Percentiles rank a stretch among this genome's conserved stretches.
Evolutionary conservation across 768 basidiomycete species (phyloP).

Genomic region (Lentinus tigrinus): DNA sequence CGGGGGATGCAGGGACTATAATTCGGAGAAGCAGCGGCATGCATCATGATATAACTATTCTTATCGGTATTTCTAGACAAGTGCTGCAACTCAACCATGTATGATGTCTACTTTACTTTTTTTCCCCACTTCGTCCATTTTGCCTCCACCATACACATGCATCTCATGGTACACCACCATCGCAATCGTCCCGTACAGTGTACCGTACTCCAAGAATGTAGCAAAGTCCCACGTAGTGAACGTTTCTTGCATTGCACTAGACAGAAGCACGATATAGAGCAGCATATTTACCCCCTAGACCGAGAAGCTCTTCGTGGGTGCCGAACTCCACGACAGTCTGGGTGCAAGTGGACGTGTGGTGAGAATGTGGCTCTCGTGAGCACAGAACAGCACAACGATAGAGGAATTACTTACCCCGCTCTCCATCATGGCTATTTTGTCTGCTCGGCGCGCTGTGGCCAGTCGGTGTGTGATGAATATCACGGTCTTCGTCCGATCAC

Average conservation of each 20-base stretch:
- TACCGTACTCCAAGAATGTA: neutral
- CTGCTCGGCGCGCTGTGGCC: constrained; percentile 77
- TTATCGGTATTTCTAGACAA: constrained; percentile 17
- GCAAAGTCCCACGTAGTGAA: neutral
- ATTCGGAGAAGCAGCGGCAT: neutral
- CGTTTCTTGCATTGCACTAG: constrained; percentile 28
- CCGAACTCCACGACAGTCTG: constrained; percentile 79
- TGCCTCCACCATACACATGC: too few relatives aligned
- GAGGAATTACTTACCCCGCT: constrained; percentile 47
- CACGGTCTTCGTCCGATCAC: constrained; percentile 64
- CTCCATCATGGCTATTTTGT: constrained; percentile 88
- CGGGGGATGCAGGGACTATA: constrained; percentile 26
- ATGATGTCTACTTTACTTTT: neutral
- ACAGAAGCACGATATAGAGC: constrained; percentile 69
- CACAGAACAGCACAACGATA: neutral
- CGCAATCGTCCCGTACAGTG: neutral
- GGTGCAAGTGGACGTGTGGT: neutral
- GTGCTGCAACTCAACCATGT: neutral
- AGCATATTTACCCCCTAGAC: constrained; percentile 61
- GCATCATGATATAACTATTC: constrained; percentile 6
- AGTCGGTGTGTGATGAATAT: constrained; percentile 85
- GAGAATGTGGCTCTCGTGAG: neutral
- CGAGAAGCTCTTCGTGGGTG: constrained; percentile 65
- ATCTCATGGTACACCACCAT: too few relatives aligned
- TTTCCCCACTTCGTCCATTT: neutral